A percentile compares a stretch with the other conserved stretches of the same genome.
Evolutionary conservation across 1,284 basidiomycete species (phyloP).

Genomic region (Ceratobasidium papillatum): DNA sequence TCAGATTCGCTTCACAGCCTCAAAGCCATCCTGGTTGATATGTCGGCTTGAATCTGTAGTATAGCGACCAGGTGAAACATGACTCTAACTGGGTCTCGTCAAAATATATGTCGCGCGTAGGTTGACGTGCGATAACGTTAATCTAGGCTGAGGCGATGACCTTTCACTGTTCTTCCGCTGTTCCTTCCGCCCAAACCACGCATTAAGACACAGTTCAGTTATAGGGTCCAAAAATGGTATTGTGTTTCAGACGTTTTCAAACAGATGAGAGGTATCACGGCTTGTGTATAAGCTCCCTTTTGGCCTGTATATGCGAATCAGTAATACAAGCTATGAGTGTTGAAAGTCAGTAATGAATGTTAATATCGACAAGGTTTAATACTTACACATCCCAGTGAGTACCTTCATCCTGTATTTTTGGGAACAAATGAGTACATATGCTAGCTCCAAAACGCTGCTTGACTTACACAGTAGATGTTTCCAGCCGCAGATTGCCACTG

Average conservation of each 20-base stretch:
- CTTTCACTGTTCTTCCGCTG: background rate
- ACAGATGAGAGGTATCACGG: background rate
- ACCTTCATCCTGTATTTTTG: constrained; percentile 35
- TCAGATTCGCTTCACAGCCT: background rate
- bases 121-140: too few species aligned
- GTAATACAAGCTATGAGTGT: background rate
- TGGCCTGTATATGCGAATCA: background rate
- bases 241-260: background rate
- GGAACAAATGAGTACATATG: background rate
- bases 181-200: background rate
- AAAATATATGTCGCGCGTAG: too few species aligned
- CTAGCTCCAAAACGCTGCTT: background rate
- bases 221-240: too few species aligned
- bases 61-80: background rate
- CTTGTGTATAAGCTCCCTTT: background rate
- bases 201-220: too few species aligned
- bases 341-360: background rate
- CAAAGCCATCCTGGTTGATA: background rate
- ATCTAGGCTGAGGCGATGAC: too few species aligned
- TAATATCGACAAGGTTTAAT: background rate
- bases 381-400: constrained; percentile 43
- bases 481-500: constrained; percentile 41
- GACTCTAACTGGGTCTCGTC: too few species aligned
- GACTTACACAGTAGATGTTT: constrained; percentile 42
- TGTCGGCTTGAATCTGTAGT: background rate